These are phyloP conservation scores for Peribolospora baueri DNA, from an alignment of 768 basidiomycete species.

Conservation along the genomic window DNA sequence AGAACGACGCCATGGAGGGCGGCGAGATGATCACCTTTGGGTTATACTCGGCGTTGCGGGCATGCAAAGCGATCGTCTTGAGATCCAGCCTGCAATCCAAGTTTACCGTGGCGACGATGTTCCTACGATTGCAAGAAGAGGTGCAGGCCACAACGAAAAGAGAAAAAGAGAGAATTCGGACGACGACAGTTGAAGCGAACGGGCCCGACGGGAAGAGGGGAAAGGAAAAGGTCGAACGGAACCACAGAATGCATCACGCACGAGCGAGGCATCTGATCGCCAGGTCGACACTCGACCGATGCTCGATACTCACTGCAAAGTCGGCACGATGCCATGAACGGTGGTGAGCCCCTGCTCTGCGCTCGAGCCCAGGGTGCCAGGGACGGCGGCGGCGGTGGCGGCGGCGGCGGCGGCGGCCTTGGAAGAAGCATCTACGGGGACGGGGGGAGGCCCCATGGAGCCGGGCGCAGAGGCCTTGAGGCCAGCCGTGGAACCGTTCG, in stretches of 20 bases:
- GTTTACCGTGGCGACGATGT: slow-evolving; percentile 97
- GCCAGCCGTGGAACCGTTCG: too few relatives aligned
- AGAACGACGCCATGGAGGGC: not conserved
- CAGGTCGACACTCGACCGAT: not conserved
- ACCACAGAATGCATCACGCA: not conserved
- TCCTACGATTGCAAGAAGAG: slow-evolving; percentile 20
- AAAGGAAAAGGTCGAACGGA: not conserved
- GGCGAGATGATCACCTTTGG: slow-evolving; percentile 65
- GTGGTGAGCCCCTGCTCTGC: slow-evolving; percentile 69
- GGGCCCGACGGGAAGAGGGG: not conserved
- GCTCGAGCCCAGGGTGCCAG: slow-evolving; percentile 25
- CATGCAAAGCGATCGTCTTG: slow-evolving; percentile 94
- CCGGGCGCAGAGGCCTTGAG: too few relatives aligned
- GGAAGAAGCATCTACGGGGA: too few relatives aligned
- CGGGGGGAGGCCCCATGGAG: too few relatives aligned
- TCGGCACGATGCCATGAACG: slow-evolving; percentile 95
- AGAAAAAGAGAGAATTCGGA: not conserved
- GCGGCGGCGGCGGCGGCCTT: too few relatives aligned
- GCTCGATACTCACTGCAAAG: slow-evolving; percentile 40
- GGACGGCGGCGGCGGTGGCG: too few relatives aligned
- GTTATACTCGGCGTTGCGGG: slow-evolving; percentile 96
- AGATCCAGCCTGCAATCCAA: slow-evolving; percentile 87
- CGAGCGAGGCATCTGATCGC: not conserved
- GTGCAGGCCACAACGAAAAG: not conserved
- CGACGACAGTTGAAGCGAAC: slow-evolving; percentile 1